These are phyloP conservation scores for Sordariomycetes sp. DNA, from an alignment of 2,329 filamentous ascomycete genomes.

Conservation along the genomic window DNA sequence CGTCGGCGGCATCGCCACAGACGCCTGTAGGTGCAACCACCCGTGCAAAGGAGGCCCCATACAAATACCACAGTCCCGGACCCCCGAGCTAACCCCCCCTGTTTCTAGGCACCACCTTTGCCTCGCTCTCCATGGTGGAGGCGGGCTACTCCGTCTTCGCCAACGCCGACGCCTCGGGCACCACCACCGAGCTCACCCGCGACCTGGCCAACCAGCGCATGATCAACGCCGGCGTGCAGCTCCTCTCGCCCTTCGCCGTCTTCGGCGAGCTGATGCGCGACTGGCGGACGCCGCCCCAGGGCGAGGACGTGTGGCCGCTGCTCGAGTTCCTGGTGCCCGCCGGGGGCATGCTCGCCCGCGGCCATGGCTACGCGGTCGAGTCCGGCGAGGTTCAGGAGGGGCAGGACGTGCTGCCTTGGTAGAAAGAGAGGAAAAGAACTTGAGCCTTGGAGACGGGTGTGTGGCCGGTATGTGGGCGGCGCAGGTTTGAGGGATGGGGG, in stretches of 20 bases:
- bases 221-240: conserved; percentile 43
- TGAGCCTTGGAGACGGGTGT: too few species aligned
- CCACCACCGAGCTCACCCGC: conserved; percentile 36
- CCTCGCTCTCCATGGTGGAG: conserved; percentile 45
- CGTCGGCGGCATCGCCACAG: conserved; percentile 49
- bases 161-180: conserved; percentile 48
- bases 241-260: conserved; percentile 36
- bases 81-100: not conserved
- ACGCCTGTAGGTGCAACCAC: conserved; percentile 31
- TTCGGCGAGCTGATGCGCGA: conserved; percentile 46
- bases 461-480: too few species aligned
- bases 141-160: conserved; percentile 51
- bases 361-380: conserved; percentile 38
- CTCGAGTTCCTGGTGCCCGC: conserved; percentile 41
- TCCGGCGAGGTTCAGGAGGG: conserved; percentile 40
- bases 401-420: conserved; percentile 17
- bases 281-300: conserved; percentile 32
- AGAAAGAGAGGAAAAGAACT: too few species aligned
- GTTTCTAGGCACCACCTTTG: conserved; percentile 35
- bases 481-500: too few species aligned
- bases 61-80: not conserved
- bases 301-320: conserved; percentile 36
- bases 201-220: conserved; percentile 46
- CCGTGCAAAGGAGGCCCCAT: not conserved
- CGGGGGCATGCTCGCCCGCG: conserved; percentile 40